Conservation (phyloP, 306 rosid genomes). For the Vicia sativa region DNA sequence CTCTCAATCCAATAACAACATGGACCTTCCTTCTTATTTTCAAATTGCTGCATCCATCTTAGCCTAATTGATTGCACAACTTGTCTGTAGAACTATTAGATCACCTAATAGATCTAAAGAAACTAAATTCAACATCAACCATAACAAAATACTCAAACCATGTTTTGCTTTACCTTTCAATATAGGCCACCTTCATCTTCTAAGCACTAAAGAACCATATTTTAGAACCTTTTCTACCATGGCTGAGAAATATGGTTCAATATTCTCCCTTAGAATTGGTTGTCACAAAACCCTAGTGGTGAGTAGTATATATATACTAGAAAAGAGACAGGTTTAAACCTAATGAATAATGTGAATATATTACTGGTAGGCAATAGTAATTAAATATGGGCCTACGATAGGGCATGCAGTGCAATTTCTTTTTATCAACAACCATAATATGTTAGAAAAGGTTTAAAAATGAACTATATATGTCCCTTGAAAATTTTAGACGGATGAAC, state of each 20-base stretch:
- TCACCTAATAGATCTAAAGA: not conserved
- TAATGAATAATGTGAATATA: too few relatives aligned
- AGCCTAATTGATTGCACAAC: slow-evolving; percentile 19
- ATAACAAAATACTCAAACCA: slow-evolving; percentile 37
- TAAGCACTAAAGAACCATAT: slow-evolving; percentile 29
- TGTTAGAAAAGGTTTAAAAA: too few relatives aligned
- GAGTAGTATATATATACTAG: too few relatives aligned
- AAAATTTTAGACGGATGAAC: too few relatives aligned
- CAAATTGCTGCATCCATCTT: slow-evolving; percentile 13
- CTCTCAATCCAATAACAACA: slow-evolving; percentile 1
- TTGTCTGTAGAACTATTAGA: not conserved
- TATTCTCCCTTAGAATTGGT: slow-evolving; percentile 45
- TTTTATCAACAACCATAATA: too few relatives aligned
- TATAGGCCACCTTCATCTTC: slow-evolving; percentile 57
- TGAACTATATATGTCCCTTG: too few relatives aligned
- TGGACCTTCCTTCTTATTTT: slow-evolving; percentile 37
- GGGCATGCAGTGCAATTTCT: too few relatives aligned
- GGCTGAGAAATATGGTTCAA: slow-evolving; percentile 47
- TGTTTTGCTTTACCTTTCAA: slow-evolving; percentile 46
- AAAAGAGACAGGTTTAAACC: too few relatives aligned
- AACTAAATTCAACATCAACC: not conserved
- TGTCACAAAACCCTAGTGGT: slow-evolving; percentile 41
- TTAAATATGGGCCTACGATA: too few relatives aligned
- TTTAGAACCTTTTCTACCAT: slow-evolving; percentile 39
- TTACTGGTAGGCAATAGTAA: too few relatives aligned